Percentiles rank a stretch among this genome's conserved stretches.
Conservation (phyloP, 2,329 filamentous ascomycete genomes). For the Xylariaceae sp. region DNA sequence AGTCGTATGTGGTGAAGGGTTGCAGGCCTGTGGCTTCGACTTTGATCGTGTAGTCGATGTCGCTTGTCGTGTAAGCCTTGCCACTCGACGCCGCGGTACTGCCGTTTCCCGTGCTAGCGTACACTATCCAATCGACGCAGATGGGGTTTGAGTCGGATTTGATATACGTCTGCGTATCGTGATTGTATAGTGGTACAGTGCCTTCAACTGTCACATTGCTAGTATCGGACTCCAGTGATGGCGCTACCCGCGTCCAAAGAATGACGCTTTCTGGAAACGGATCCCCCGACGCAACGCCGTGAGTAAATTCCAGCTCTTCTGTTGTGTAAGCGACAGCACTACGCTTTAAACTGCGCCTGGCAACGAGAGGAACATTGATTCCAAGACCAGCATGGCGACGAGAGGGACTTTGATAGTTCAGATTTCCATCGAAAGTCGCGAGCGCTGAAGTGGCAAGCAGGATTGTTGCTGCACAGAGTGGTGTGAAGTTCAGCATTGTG, state of each 20-base stretch:
- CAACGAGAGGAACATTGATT: conserved; percentile 59
- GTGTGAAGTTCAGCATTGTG: too few species aligned
- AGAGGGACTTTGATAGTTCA: conserved; percentile 67
- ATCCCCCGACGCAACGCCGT: conserved; percentile 52
- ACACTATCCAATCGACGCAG: conserved; percentile 63
- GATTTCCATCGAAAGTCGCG: conserved; percentile 38
- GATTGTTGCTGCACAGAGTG: too few species aligned
- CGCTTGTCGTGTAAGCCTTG: conserved; percentile 63
- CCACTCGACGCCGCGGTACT: conserved; percentile 48
- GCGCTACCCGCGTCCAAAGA: conserved; percentile 46
- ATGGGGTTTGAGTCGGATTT: conserved; percentile 44
- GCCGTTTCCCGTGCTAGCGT: conserved; percentile 33
- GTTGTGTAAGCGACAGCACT: conserved; percentile 39
- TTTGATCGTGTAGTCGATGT: conserved; percentile 74
- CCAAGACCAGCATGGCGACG: conserved; percentile 59
- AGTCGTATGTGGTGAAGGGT: conserved; percentile 29
- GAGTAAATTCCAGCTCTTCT: conserved; percentile 56
- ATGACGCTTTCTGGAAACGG: conserved; percentile 55
- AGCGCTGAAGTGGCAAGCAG: conserved; percentile 4
- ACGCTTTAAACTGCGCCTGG: conserved; percentile 45
- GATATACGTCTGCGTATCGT: conserved; percentile 45
- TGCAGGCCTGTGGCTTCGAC: conserved; percentile 48
- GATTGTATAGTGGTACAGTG: conserved; percentile 38
- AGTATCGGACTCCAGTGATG: conserved; percentile 38
- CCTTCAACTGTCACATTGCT: conserved; percentile 41